Base-by-base conservation (phyloP, 768 basidiomycete species). In the Suillus luteus region DNA sequence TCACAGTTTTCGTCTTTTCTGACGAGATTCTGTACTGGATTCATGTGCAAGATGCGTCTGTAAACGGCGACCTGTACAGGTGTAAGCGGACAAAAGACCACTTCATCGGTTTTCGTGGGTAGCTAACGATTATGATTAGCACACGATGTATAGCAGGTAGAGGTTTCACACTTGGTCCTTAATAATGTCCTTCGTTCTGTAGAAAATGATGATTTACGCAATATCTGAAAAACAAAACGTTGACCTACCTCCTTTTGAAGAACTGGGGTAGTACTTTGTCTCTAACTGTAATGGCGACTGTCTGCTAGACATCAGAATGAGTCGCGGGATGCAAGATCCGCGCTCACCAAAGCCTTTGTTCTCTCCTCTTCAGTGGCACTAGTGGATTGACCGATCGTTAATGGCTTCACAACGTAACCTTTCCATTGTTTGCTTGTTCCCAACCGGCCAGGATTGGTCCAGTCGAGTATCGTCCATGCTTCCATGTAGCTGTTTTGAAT, bases 81-180 rank as follows among this genome's bases (percentile, higher is more conserved):
- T 0, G 91, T 91, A 57, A 99, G 77, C 17, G 95, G 96, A 70
- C 96, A 99, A 70, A 98, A 96, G 6, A 97, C 93, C 15, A 98
- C 91, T 70, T 94, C 81, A 68, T 99, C 96, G 0, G 83, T 83
- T 79, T 99, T 99, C 65, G 82, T 81, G 1, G 96, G 96, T 2
- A 99, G 81, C 90, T 96, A 69, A 3, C 44, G 15, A 54, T 66
- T 7, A 14, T 24, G 19, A 64, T 22, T 41, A 22, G 59, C 27
- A 40, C 1, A 24, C 38, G 11, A 35, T 11, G 27, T 46, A 41
- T 33, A 43, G n/a, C 27, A 1, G 2, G 27, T 27, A 15, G 52
- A 49, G 5, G n/a, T 35, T 31, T 51, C 61, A 33, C 67, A 86
- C 89, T 77, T 90, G 90, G 62, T 86, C 75, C 67, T 81, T 84